These are phyloP conservation scores for Lobosporangium transversale DNA, from an alignment of 192 early-diverging fungal genomes.

Conservation along the genomic window DNA sequence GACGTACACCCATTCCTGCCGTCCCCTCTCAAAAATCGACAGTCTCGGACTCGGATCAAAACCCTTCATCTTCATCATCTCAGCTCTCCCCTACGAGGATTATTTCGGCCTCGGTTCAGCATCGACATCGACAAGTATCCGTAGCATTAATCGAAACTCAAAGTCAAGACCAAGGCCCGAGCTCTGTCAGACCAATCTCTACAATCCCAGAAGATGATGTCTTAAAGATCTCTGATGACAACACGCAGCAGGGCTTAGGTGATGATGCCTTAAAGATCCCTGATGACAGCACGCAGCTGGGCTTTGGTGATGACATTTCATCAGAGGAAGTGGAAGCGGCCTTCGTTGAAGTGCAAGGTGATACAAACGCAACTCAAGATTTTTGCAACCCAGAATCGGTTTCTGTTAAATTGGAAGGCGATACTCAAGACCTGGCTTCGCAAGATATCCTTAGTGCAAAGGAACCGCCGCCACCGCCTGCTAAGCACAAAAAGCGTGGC, in stretches of 20 bases:
- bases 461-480: neutral
- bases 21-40: constrained; percentile 13
- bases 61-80: neutral
- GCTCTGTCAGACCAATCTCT: neutral
- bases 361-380: neutral
- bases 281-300: neutral
- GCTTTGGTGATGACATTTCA: constrained; percentile 18
- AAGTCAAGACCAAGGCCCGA: neutral
- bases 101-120: neutral
- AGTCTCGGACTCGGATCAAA: constrained; percentile 14
- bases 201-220: constrained; percentile 6
- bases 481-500: neutral
- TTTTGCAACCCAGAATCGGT: neutral
- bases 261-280: neutral
- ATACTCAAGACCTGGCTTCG: neutral
- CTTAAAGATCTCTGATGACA: neutral
- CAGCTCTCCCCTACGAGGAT: neutral
- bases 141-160: neutral
- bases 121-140: too few species aligned
- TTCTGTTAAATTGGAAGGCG: neutral
- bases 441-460: neutral
- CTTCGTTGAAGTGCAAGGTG: neutral
- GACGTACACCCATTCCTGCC: constrained; percentile 10
- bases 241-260: constrained; percentile 9
- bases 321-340: constrained; percentile 16